phyloP scores from a whole-genome alignment of 805 yeast species.

The Starmera caribaea region DNA sequence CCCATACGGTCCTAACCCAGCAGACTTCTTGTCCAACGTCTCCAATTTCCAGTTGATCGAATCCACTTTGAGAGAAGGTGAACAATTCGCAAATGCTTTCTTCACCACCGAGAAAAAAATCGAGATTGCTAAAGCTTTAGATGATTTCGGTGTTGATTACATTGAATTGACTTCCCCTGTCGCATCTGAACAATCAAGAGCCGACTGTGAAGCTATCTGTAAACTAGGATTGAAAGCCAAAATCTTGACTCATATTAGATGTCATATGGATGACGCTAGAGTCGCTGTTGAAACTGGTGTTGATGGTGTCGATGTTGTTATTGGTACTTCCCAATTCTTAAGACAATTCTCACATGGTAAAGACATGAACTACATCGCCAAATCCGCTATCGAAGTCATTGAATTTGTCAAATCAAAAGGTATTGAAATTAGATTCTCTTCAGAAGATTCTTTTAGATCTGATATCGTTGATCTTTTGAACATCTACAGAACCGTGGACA shows the following conservation, averaged over 20 bases:
- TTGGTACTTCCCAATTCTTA: slow-evolving; percentile 88
- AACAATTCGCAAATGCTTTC: slow-evolving; percentile 96
- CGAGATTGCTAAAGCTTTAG: slow-evolving; percentile 93
- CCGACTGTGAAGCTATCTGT: slow-evolving; percentile 97
- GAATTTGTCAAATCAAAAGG: slow-evolving; percentile 96
- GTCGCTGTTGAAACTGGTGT: slow-evolving; percentile 97
- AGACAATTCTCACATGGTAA: slow-evolving; percentile 95
- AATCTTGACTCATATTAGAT: slow-evolving; percentile 91
- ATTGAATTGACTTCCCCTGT: slow-evolving; percentile 97
- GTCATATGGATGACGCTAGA: slow-evolving; percentile 98
- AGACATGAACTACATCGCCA: slow-evolving; percentile 96
- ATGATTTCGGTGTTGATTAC: slow-evolving; percentile 97
- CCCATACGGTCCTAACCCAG: slow-evolving; percentile 95
- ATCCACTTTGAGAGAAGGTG: slow-evolving; percentile 96
- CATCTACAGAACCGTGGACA: slow-evolving; percentile 93
- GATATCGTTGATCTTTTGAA: slow-evolving; percentile 92
- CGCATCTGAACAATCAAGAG: slow-evolving; percentile 88
- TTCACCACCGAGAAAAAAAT: slow-evolving; percentile 91
- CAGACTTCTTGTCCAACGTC: slow-evolving; percentile 86
- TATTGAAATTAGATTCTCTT: slow-evolving; percentile 91
- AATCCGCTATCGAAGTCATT: slow-evolving; percentile 92
- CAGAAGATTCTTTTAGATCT: slow-evolving; percentile 96
- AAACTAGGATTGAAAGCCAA: slow-evolving; percentile 93
- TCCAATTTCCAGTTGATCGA: slow-evolving; percentile 85
- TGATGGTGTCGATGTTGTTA: slow-evolving; percentile 94